Base-by-base conservation (phyloP, 345 rosid genomes). In the Draba incana region DNA sequence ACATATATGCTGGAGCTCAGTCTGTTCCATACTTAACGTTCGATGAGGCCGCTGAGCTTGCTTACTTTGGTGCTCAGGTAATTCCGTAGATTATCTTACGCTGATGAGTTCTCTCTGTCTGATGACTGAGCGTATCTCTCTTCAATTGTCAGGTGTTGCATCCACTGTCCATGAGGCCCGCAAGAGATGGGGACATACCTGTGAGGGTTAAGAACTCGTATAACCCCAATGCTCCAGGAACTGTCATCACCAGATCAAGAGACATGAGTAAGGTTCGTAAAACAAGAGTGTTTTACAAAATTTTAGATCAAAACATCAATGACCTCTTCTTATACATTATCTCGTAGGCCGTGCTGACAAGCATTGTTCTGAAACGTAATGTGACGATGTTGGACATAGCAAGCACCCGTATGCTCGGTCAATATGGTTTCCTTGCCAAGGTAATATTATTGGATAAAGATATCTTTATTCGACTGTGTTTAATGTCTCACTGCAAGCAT, bases 41-140 rank as follows among this genome's bases (percentile, higher is more conserved):
- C 46, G 98, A 92, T 14, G 98, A 92, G 76, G 98, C 98, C 62
- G 92, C 98, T 54, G 98, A 92, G 78, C 97, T 92, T 72, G 98
- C 98, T 52, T 92, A 92, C 81, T 92, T 89, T 81, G 98, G 98
- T 66, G 98, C 98, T 15, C 98, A 92, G 92, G 98, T 92, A 74
- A 57, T 58, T 48, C 52, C 56, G 10, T 71, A 35, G 15, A 42
- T 35, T 28, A 60, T 30, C 23, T 20, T 8, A 50, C 1, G 11
- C 28, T 30, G 31, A 52, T n/a, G 55, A 50, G 45, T 45, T 30
- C 23, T 27, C 38, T 50, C 47, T 57, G 2, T 62, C 46, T 15
- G 47, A 23, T 69, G 60, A 45, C 59, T 69, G 11, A 67, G 44
- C 11, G 27, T 3, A 38, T 27, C 38, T 5, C 35, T 67, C 37